Base-by-base conservation (phyloP, 1,284 basidiomycete genomes). In the Termitomyces sp. region DNA sequence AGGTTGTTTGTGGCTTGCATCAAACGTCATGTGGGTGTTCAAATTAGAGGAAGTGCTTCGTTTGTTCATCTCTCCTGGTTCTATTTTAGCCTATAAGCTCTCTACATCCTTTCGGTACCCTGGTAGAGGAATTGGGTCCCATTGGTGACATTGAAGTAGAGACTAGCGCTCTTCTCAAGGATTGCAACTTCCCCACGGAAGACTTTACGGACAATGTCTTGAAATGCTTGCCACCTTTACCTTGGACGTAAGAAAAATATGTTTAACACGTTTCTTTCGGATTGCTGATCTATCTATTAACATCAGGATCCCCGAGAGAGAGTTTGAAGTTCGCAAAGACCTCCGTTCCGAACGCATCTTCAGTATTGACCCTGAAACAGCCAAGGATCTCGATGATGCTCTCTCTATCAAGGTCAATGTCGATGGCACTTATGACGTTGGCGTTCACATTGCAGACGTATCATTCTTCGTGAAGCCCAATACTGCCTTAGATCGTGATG, bases 121-220 rank as follows among this genome's bases (percentile, higher is more conserved):
- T 99, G 35, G 96, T 98, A 35, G 97, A 99, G 68, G 95, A 98
- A 69, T 83, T 99, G 45, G 97, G 97, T 37, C 89, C 93, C n/a
- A 99, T 99, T 60, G 97, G 97, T 39, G 91, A 98, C 61, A 87
- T 95, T 47, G 94, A 98, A 70, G 95, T 97, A 7, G 96, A 99
- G 72, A 98, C 96, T 1, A 94, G 92, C 60, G 97, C 97, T 11
- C 75, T 99, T 54, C 79, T 99, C 60, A 98, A 98, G 71, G 96
- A 99, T 69, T 97, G 93, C 77, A 97, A 98, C 71, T 95, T 95
- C 83, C 93, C 93, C 1, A 91, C 91, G 0, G 93, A 96, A 67
- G 93, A 96, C 59, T 95, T 95, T 68, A 81, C 86, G 13, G 93
- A 95, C 44, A 90, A 90, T 62, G 94, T 97, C n/a, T 71, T 94